A percentile compares a stretch with the other conserved stretches of the same genome.
Conservation (phyloP, 1,139 yeast species). For the Protomyces macrosporus region DNA sequence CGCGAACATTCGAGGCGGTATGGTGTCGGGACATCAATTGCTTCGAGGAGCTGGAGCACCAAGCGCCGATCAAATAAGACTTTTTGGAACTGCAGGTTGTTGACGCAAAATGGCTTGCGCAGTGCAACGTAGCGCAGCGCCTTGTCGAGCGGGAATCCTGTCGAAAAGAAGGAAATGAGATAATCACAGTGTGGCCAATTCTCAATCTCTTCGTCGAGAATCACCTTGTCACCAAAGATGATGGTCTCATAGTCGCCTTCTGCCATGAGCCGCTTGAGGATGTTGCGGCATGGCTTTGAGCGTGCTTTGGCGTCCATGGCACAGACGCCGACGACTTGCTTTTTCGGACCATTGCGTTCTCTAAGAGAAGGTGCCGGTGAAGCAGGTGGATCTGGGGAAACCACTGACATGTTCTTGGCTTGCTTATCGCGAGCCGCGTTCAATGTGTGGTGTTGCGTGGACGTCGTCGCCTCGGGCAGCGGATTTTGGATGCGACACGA, state of each 20-base stretch:
- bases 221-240: conserved; percentile 95
- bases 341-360: conserved; percentile 4
- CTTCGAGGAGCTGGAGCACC: conserved; percentile 74
- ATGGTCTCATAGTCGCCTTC: conserved; percentile 75
- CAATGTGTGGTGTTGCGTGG: too few relatives aligned
- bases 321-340: conserved; percentile 95
- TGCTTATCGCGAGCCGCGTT: too few relatives aligned
- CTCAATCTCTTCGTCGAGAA: conserved; percentile 81
- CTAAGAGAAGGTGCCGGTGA: neutral
- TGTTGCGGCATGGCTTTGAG: conserved; percentile 91
- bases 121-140: conserved; percentile 86
- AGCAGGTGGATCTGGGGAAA: neutral
- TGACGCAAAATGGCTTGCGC: conserved; percentile 82
- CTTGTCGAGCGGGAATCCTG: conserved; percentile 92
- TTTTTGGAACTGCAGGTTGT: conserved; percentile 86
- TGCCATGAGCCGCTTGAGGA: conserved; percentile 78
- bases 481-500: too few relatives aligned
- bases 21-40: conserved; percentile 84
- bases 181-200: conserved; percentile 99
- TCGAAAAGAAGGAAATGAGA: conserved; percentile 84
- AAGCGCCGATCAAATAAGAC: conserved; percentile 94
- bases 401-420: neutral
- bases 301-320: conserved; percentile 98
- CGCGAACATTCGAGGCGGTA: conserved; percentile 79
- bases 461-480: too few relatives aligned